A percentile compares a stretch with the other conserved stretches of the same genome.
phyloP scores from a whole-genome alignment of 257 asterid genomes.

The Echium plantagineum region DNA sequence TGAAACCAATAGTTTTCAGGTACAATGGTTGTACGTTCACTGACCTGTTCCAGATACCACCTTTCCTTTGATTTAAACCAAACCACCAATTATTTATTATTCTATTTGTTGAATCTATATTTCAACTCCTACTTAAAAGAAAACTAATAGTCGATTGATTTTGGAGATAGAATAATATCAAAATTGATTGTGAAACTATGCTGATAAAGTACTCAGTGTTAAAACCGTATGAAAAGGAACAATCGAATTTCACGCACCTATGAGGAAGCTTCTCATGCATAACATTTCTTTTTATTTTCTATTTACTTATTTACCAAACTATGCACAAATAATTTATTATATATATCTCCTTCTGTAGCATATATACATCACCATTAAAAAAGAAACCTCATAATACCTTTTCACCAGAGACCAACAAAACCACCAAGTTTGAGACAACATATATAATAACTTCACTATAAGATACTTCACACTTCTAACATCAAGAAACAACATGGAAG shows the following conservation, averaged over 20 bases:
- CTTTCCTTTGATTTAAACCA: not conserved
- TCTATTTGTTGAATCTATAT: not conserved
- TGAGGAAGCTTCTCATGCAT: conserved; percentile 7
- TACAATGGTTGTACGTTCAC: not conserved
- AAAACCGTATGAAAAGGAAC: conserved; percentile 10
- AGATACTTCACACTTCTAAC: not conserved
- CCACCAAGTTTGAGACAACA: conserved; percentile 11
- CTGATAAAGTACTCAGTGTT: conserved; percentile 14
- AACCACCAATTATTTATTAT: too few species aligned
- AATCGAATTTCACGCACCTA: conserved; percentile 20
- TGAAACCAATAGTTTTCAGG: not conserved
- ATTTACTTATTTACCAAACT: not conserved
- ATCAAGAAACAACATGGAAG: conserved; percentile 26
- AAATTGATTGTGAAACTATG: conserved; percentile 9
- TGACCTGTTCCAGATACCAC: not conserved
- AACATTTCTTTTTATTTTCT: not conserved
- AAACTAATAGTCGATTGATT: not conserved
- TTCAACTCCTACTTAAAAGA: not conserved
- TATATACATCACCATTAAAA: not conserved
- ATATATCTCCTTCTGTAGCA: not conserved
- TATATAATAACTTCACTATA: not conserved
- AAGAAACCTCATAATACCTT: not conserved
- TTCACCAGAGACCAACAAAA: not conserved
- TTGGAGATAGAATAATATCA: not conserved
- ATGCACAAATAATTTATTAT: not conserved